Evolutionary conservation across 257 asterid genomes (phyloP).

Genomic region (Lavandula angustifolia): DNA sequence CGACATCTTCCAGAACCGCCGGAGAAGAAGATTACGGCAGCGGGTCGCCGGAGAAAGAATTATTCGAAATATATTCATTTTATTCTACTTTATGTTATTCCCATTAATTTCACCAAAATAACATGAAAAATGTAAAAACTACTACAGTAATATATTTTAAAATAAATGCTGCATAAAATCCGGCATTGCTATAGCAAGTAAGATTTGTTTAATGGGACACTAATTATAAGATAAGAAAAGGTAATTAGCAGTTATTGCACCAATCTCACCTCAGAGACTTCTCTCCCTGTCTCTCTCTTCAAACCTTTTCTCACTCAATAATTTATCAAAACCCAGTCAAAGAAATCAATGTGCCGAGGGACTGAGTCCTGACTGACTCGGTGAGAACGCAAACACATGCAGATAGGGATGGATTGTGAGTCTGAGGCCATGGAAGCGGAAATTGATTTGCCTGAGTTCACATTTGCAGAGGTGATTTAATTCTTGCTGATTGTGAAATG

Average conservation of each 20-base stretch:
- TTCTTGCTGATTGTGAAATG: constrained; percentile 15
- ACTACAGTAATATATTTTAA: neutral
- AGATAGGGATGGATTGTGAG: constrained; percentile 33
- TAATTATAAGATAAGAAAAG: neutral
- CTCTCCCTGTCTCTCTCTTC: neutral
- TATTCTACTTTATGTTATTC: constrained; percentile 3
- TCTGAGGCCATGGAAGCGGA: constrained; percentile 40
- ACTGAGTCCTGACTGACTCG: neutral
- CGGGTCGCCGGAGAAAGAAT: constrained; percentile 49
- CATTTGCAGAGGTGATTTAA: constrained; percentile 58
- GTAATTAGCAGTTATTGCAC: constrained; percentile 31
- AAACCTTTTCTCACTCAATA: neutral
- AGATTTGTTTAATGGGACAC: neutral
- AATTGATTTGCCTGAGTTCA: constrained; percentile 50
- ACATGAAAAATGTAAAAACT: neutral
- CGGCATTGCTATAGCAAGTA: neutral
- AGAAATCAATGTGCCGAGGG: constrained; percentile 19
- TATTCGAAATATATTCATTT: constrained; percentile 8
- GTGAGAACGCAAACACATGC: neutral
- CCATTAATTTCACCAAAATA: neutral
- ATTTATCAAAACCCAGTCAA: constrained; percentile 15
- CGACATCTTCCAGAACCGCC: constrained; percentile 55
- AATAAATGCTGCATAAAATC: neutral
- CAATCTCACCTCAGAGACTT: constrained; percentile 36
- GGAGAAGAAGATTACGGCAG: constrained; percentile 51